Evolutionary conservation across 2,329 filamentous ascomycete species (phyloP).

Genomic region (Coleophoma crateriformis): DNA sequence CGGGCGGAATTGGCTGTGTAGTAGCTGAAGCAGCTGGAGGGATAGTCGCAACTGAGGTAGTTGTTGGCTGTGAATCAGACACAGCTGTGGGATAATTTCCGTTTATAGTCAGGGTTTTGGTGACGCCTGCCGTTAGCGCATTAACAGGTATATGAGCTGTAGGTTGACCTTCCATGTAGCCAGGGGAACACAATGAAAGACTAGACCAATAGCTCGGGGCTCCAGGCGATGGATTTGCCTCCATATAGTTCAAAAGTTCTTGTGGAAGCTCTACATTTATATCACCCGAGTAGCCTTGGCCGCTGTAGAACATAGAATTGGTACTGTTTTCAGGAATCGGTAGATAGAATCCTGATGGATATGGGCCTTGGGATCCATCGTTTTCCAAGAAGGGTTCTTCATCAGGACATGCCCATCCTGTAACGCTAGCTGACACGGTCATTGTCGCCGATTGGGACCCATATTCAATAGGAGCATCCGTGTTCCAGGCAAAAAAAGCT

Average conservation of each 20-base stretch:
- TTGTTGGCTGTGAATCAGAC: not conserved
- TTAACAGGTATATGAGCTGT: conserved; percentile 9
- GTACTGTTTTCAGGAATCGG: not conserved
- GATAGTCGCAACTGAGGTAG: not conserved
- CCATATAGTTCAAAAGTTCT: conserved; percentile 7
- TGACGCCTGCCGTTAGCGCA: conserved; percentile 1
- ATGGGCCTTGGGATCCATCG: no score
- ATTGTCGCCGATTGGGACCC: not conserved
- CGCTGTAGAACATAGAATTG: not conserved
- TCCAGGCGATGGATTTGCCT: conserved; percentile 2
- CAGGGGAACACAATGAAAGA: conserved; percentile 5
- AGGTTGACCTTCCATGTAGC: conserved; percentile 6
- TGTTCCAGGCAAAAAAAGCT: conserved; percentile 7
- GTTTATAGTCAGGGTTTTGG: conserved; percentile 5
- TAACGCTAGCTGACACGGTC: not conserved
- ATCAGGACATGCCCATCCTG: not conserved
- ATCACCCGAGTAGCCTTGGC: not conserved
- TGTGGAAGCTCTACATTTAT: no score
- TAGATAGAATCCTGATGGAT: conserved; percentile 7
- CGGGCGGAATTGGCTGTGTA: not conserved
- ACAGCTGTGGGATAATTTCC: conserved; percentile 1
- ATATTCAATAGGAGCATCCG: no score
- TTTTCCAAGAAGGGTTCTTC: no score
- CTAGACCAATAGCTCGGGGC: not conserved
- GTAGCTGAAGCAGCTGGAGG: not conserved